These are phyloP conservation scores for Proliferodiscus dingleyae DNA, from an alignment of 2,329 filamentous ascomycete genomes.

Conservation along the genomic window DNA sequence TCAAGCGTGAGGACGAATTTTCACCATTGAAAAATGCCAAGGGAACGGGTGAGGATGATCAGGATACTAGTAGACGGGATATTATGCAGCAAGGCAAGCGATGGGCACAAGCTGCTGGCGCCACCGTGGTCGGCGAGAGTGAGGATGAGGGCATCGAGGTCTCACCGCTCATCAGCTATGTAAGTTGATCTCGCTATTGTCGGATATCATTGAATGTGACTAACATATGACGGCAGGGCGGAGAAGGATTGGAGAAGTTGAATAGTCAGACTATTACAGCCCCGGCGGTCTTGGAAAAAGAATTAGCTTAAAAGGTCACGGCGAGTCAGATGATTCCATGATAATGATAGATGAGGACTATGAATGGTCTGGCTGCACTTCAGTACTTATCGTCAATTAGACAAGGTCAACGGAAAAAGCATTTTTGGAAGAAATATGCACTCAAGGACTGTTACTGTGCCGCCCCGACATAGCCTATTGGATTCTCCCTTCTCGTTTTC, in stretches of 20 bases:
- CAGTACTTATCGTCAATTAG: too few relatives aligned
- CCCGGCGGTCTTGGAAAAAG: slow-evolving; percentile 47
- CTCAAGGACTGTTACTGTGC: too few relatives aligned
- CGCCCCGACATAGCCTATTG: too few relatives aligned
- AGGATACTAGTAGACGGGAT: slow-evolving; percentile 85
- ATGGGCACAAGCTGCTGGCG: slow-evolving; percentile 79
- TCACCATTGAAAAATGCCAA: slow-evolving; percentile 89
- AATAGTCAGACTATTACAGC: slow-evolving; percentile 49
- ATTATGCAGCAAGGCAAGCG: slow-evolving; percentile 86
- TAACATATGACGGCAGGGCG: slow-evolving; percentile 54
- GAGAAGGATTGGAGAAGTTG: slow-evolving; percentile 56
- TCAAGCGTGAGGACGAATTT: slow-evolving; percentile 95
- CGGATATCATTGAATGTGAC: slow-evolving; percentile 12
- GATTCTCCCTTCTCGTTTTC: too few relatives aligned
- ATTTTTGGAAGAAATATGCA: not conserved
- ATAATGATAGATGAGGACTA: slow-evolving; percentile 5
- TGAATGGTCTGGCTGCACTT: too few relatives aligned
- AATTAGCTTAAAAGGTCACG: slow-evolving; percentile 21
- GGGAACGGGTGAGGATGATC: slow-evolving; percentile 86
- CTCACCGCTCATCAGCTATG: slow-evolving; percentile 90
- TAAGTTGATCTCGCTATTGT: slow-evolving; percentile 48
- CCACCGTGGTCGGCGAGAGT: slow-evolving; percentile 61
- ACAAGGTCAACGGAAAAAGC: slow-evolving; percentile 1
- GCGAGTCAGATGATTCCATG: not conserved
- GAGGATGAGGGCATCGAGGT: slow-evolving; percentile 73